Base-by-base conservation (phyloP, 2,329 filamentous ascomycete species). In the Aspergillus sp. region DNA sequence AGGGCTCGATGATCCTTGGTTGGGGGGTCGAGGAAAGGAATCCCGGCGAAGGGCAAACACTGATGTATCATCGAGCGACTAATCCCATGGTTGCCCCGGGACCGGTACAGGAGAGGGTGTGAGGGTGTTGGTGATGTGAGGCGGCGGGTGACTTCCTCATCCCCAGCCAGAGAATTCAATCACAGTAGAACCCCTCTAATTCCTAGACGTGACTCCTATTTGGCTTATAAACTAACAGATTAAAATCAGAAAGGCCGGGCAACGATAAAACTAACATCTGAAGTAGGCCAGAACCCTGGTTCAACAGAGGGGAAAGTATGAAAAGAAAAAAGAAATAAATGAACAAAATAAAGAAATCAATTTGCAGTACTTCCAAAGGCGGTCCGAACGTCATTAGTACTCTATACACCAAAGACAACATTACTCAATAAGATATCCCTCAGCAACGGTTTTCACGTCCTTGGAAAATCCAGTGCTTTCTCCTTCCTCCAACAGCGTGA, bases 371-470 rank as follows among this genome's bases (percentile, higher is more conserved):
- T 47, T 58, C 39, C 63, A 60, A 62, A 61, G 60, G 65, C 62
- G 62, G 63, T 71, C 71, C 65, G 66, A 73, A 73, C 71, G 66
- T 75, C 73, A 74, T 75, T 75, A 75, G 63, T 69, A 68, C 66
- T 71, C 69, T 73, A 74, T 74, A 74, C 71, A 72, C 58, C 63
- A 59, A 59, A 59, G 60, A 54, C 45, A 53, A 58, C 36, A 59
- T 71, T 72, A 81, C 66, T 81, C 78, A 63, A 81, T 80, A 45
- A 74, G 60, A 71, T 76, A 80, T 49, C 75, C 74, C 57, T 81
- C 78, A 7, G 77, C 74, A 60, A 77, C 68, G 50, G 76, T 78
- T 65, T 76, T 78, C 54, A 80, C 65, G 31, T 77, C 75, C 72
- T 81, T 81, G 45, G 77, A 77, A 67, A 78, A 81, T 5, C 71